Evolutionary conservation across 306 rosid species (phyloP), one percentile per base, ranked within the genome.

Genomic region (Phaseolus lunatus): DNA sequence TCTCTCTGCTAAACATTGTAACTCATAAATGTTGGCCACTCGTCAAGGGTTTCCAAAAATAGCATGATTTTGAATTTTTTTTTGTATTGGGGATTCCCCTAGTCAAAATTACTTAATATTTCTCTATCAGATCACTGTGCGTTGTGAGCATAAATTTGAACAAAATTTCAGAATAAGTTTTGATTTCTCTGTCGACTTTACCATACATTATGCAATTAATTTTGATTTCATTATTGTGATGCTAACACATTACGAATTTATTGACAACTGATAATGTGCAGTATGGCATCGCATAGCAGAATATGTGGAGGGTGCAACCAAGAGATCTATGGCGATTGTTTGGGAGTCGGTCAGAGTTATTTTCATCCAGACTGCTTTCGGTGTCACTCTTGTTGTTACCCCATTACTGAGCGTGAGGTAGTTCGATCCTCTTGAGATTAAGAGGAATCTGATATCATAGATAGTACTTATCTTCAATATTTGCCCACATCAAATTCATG

Each of bases 321-420:
- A 35, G 89, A 87, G 22, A 92, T 94, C 31, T 75, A 81, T 13
- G 97, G 95, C 7, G 89, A 88, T 84, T 94, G 89, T 86, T 74
- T 94, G 75, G 97, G 90, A 69, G 57, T 79, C 84, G 95, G 83
- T 84, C 88, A 86, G 47, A 85, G 84, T 37, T 89, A 75, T 88
- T 94, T 81, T 76, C 98, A 94, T 85, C 97, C 97, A 5, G 85
- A 81, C 11, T 94, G 98, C 85, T 94, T 94, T 74, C 33, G 92
- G 13, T 94, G 98, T 81, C 88, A 81, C 78, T 86, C 90, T 64
- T 94, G 98, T 63, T 80, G 79, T 72, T 83, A 50, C 37, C 96
- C 98, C 33, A 94, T 94, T 64, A 89, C 91, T 10, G 97, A 92
- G 83, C 89, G 85, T 19, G 97, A 94, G 98, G 98, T 93, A 86